Evolutionary conservation across 1,139 yeast species (phyloP), one percentile per base, ranked within the genome.

Genomic region (Lodderomyces beijingensis): DNA sequence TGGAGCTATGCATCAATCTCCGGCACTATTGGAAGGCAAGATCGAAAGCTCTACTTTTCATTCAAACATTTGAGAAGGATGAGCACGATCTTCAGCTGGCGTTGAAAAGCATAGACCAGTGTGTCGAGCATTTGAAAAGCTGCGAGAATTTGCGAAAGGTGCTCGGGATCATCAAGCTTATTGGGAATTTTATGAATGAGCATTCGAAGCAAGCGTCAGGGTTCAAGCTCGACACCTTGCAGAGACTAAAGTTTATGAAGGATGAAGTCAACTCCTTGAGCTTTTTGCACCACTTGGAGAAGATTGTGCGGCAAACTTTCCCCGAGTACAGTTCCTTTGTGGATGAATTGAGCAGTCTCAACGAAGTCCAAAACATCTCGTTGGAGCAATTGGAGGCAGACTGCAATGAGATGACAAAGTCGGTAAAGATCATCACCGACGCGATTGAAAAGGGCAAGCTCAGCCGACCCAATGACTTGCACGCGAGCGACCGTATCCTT

Each of bases 161-260:
- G 7, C 64, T 91, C 37, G 82, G 81, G 30, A 74, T 91, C 27
- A 85, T 91, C 34, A 70, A 88, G 43, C 81, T 83, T 13, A 80
- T 91, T 39, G 98, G 97, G 15, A 91, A 91, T 51, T 88, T 79
- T 50, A 91, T 91, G 97, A 91, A 91, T 54, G 95, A 86, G 49
- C 60, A 68, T 20, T 65, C 83, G 5, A 88, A 84, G 49, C 81
- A 80, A 45, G 96, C 95, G 0, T 59, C 71, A 35, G 98, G 97
- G 1, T 88, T 91, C 62, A 80, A 77, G 47, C 63, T 91, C 27
- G 84, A 86, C 21, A 84, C 96, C 2, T 65, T 91, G 37, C 93
- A 81, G 45, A 68, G 95, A 46, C 66, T 91, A 37, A 85, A 81
- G 32, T 87, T 88, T 50, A 80, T 93, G 62, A 91, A 91, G 57